Evolutionary conservation across 73 alveolate genomes (phyloP).

Genomic region (Paramecium pentaurelia): DNA sequence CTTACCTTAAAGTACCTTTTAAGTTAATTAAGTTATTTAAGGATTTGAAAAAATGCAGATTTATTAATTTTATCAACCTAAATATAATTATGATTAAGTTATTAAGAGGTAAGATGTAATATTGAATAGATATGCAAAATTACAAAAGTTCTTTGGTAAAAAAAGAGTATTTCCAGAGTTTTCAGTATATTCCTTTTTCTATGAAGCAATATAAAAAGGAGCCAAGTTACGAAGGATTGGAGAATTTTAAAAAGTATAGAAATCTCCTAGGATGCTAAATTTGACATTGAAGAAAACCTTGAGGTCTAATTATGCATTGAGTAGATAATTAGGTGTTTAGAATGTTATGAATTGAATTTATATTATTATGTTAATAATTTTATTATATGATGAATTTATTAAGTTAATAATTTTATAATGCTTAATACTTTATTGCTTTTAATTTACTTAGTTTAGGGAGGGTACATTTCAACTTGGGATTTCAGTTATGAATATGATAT

Average conservation of each 20-base stretch:
- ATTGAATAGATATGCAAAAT: neutral
- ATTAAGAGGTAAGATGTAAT: neutral
- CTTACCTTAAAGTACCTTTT: neutral
- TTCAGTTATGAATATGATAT: neutral
- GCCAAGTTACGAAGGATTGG: neutral
- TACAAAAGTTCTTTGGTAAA: neutral
- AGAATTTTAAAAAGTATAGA: neutral
- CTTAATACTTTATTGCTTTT: neutral
- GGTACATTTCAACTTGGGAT: constrained; percentile 22
- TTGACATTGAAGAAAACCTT: too few species aligned
- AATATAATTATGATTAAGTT: neutral
- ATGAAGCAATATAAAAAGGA: neutral
- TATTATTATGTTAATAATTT: too few species aligned
- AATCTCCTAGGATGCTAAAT: neutral
- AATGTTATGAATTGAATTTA: neutral
- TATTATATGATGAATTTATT: neutral
- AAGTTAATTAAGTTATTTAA: too few species aligned
- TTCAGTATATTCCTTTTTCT: neutral
- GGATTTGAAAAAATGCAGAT: neutral
- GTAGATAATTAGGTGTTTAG: neutral
- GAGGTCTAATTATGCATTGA: neutral
- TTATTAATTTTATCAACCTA: neutral
- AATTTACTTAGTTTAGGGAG: neutral
- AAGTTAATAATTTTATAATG: neutral
- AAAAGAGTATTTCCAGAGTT: neutral